These are phyloP conservation scores for Hemileccinum rubropunctum DNA, from an alignment of 768 basidiomycete species.

Conservation along the genomic window DNA sequence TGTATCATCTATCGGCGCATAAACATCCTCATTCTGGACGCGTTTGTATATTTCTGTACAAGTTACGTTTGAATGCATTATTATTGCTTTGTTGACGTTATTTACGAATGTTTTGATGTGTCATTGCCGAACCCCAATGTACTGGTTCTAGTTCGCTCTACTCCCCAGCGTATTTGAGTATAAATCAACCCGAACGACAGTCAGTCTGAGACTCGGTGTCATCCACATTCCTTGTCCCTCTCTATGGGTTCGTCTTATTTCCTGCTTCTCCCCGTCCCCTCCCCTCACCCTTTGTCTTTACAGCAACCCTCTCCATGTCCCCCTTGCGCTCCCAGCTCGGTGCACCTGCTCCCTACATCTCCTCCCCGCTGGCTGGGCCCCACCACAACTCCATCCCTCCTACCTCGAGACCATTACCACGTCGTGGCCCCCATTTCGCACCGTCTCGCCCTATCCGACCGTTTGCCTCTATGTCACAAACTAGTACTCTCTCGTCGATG, in stretches of 20 bases:
- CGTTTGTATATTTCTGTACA: constrained; percentile 16
- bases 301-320: constrained; percentile 47
- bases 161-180: constrained; percentile 32
- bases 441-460: constrained; percentile 76
- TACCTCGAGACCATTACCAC: constrained; percentile 34
- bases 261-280: not conserved
- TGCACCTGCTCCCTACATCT: constrained; percentile 41
- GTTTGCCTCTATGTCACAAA: constrained; percentile 57
- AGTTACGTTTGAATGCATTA: not conserved
- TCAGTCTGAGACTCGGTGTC: constrained; percentile 29
- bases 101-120: constrained; percentile 24
- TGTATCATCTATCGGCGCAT: constrained; percentile 17
- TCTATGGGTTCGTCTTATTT: constrained; percentile 38
- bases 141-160: not conserved
- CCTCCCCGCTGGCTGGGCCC: constrained; percentile 61
- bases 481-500: constrained; percentile 23
- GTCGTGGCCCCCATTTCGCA: constrained; percentile 56
- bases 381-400: constrained; percentile 32
- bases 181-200: constrained; percentile 29
- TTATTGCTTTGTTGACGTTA: not conserved
- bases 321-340: constrained; percentile 25
- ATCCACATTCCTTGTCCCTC: constrained; percentile 30
- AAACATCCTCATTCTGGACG: constrained; percentile 2
- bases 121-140: constrained; percentile 32
- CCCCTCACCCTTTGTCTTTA: not conserved